These are phyloP conservation scores for Rhytidhysteron rufulum DNA, from an alignment of 2,329 filamentous ascomycete genomes.

Conservation along the genomic window DNA sequence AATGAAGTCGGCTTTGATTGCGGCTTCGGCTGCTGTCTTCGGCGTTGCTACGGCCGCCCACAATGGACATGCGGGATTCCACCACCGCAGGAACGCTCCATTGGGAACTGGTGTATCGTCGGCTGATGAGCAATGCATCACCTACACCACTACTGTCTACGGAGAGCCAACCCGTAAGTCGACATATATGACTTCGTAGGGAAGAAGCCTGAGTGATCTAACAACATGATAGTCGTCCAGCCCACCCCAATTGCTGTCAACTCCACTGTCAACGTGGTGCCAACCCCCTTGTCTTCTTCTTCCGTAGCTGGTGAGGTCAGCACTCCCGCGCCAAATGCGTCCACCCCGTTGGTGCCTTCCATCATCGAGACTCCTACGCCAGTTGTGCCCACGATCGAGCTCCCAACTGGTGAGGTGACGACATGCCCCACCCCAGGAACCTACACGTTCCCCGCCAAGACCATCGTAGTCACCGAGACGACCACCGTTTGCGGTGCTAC, in stretches of 20 bases:
- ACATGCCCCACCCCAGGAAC: slow-evolving; percentile 63
- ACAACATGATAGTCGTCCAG: slow-evolving; percentile 3
- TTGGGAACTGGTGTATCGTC: slow-evolving; percentile 39
- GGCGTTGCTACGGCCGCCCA: slow-evolving; percentile 57
- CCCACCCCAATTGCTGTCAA: slow-evolving; percentile 1
- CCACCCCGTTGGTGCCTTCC: slow-evolving; percentile 18
- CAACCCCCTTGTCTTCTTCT: slow-evolving; percentile 15
- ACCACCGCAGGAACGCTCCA: slow-evolving; percentile 49
- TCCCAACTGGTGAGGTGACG: slow-evolving; percentile 49
- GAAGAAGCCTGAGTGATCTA: neutral
- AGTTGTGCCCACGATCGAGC: slow-evolving; percentile 5
- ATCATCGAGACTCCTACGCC: slow-evolving; percentile 8
- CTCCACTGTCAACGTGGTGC: neutral
- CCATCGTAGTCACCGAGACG: slow-evolving; percentile 62
- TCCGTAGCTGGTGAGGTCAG: too few species aligned
- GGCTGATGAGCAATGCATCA: slow-evolving; percentile 63
- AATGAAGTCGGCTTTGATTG: slow-evolving; percentile 72
- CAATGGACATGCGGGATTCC: slow-evolving; percentile 60
- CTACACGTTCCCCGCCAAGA: slow-evolving; percentile 73
- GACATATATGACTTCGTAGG: neutral
- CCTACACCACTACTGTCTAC: slow-evolving; percentile 68
- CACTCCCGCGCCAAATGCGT: slow-evolving; percentile 24
- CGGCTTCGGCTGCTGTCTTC: slow-evolving; percentile 55
- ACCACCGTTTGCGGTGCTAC: slow-evolving; percentile 65
- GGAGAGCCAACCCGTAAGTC: slow-evolving; percentile 61